Percentiles rank a stretch among this genome's conserved stretches.
phyloP scores from a whole-genome alignment of 306 rosid species.

The Mimosa bimucronata region DNA sequence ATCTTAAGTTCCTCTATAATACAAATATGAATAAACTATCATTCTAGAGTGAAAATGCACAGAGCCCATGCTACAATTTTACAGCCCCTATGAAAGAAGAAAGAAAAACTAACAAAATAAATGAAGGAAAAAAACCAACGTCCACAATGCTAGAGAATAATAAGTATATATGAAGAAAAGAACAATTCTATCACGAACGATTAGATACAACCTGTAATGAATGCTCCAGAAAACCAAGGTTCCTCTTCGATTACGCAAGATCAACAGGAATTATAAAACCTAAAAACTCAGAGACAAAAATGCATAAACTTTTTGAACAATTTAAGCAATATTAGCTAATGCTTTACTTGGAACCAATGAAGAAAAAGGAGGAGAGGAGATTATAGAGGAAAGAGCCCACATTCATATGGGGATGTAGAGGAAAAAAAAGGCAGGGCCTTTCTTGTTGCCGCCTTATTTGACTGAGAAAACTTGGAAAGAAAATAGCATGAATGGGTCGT shows the following conservation, averaged over 20 bases:
- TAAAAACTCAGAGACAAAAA: not conserved
- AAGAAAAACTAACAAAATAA: not conserved
- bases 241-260: constrained; percentile 14
- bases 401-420: not conserved
- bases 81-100: not conserved
- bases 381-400: constrained; percentile 33
- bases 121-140: not conserved
- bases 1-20: too few species aligned
- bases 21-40: too few species aligned
- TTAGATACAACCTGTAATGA: not conserved
- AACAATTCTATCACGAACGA: not conserved
- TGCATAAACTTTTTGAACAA: not conserved
- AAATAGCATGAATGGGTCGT: not conserved
- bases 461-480: not conserved
- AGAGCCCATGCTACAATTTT: too few species aligned
- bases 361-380: not conserved
- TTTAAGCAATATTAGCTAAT: not conserved
- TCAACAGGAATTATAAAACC: not conserved
- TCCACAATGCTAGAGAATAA: not conserved
- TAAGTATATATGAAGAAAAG: not conserved
- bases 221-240: constrained; percentile 40
- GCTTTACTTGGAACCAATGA: constrained; percentile 25
- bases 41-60: too few species aligned
- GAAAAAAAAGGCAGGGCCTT: not conserved
- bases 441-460: constrained; percentile 40